Base-by-base conservation (phyloP, 768 basidiomycete species). In the Pleurotus platypus region DNA sequence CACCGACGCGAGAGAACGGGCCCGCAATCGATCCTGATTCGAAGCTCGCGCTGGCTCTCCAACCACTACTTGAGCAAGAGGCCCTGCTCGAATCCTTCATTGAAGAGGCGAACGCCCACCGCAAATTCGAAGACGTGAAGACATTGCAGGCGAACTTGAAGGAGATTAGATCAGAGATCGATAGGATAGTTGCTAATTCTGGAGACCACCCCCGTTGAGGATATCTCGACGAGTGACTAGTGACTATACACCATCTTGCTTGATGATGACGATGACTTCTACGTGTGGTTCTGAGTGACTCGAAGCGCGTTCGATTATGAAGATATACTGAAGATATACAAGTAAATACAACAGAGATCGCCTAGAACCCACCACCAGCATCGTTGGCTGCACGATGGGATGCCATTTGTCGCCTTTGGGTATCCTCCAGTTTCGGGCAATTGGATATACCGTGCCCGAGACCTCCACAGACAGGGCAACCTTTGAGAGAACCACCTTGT, bases 381-480 rank as follows among this genome's bases (percentile, higher is more conserved):
- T 78, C 84, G 49, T 91, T 84, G 8, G 76, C 75, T 48, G 81
- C 81, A 43, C 92, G 76, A 65, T 96, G 93, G 20, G 90, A 86
- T 9, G 94, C 94, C 83, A 95, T 89, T 70, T 90, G 89, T 64
- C 97, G 75, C 51, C 95, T 78, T 67, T 97, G 93, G 0, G 86
- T 82, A 62, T 99, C 97, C 71, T 98, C 95, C 60, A 97, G 76
- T 72, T 98, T 99, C 16, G 97, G 97, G 67, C 97, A 99, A 66
- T 95, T 95, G 6, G 89, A 86, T 56, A 98, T 91, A 20, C 85
- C 86, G 64, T 99, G 97, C 15, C 96, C 97, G 57, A 99, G 84
- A 69, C 94, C 90, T 90, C 97, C 97, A 75, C 97, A 99, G 40
- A 98, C 93, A 1, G 93, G 88, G 73, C 97, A 99, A 15, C 95